Percentiles rank a stretch among this genome's conserved stretches.
Evolutionary conservation across 345 rosid species (phyloP).

Genomic region (Melaleuca alternifolia): DNA sequence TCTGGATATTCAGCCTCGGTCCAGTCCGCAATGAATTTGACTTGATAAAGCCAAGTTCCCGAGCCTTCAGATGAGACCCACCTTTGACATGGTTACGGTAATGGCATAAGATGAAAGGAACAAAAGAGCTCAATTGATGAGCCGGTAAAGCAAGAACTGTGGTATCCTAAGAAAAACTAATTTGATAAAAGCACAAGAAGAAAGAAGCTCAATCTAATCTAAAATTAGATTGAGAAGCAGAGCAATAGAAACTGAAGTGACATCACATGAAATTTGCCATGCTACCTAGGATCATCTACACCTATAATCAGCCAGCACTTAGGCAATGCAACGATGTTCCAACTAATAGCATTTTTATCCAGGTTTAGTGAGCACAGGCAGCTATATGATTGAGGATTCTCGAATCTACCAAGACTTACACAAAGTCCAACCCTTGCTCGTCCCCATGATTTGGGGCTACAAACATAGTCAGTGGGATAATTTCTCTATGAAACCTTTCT

Average conservation of each 20-base stretch:
- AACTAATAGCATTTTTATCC: neutral
- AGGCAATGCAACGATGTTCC: neutral
- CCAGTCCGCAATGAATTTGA: conserved; percentile 25
- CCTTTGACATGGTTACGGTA: neutral
- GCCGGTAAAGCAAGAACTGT: neutral
- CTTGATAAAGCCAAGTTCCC: conserved; percentile 26
- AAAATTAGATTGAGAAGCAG: neutral
- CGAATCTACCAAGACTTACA: neutral
- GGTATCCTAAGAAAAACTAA: neutral
- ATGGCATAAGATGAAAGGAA: neutral
- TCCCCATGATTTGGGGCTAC: neutral
- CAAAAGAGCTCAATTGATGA: neutral
- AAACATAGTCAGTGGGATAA: neutral
- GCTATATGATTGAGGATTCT: neutral
- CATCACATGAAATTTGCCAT: neutral
- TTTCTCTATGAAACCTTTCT: neutral
- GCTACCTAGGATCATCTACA: neutral
- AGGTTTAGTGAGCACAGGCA: neutral
- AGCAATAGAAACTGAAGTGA: neutral
- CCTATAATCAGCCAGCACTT: neutral
- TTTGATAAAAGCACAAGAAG: neutral
- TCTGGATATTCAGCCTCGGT: conserved; percentile 23
- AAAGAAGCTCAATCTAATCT: neutral
- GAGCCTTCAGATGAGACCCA: conserved; percentile 2
- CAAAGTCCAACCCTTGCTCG: neutral